phyloP scores from a whole-genome alignment of 2,329 filamentous ascomycete genomes.

The Davidsoniella neocaledoniae region DNA sequence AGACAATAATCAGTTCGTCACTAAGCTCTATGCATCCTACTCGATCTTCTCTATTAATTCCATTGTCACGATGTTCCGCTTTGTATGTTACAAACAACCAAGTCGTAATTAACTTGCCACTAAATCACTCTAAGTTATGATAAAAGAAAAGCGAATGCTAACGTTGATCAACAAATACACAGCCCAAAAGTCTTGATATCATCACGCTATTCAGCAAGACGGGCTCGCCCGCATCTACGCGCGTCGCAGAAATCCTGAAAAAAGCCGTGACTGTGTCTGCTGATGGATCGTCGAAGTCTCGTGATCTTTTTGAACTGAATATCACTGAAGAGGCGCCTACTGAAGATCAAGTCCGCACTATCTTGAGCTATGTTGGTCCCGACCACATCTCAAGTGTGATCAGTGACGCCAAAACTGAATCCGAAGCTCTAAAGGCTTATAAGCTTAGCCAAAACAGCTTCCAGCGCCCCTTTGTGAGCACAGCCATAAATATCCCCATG shows the following conservation, averaged over 20 bases:
- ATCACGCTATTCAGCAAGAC: conserved; percentile 93
- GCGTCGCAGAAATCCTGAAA: conserved; percentile 57
- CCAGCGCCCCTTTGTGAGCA: conserved; percentile 57
- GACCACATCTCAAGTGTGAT: conserved; percentile 46
- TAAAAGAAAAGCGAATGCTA: conserved; percentile 11
- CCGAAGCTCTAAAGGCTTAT: conserved; percentile 66
- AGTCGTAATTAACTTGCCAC: background rate
- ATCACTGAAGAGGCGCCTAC: conserved; percentile 71
- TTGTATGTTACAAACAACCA: conserved; percentile 22
- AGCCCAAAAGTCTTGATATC: conserved; percentile 74
- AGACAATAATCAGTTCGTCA: background rate
- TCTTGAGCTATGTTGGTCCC: conserved; percentile 63
- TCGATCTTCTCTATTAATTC: too few species aligned
- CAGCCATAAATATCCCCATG: background rate
- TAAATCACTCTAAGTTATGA: background rate
- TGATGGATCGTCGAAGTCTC: conserved; percentile 20
- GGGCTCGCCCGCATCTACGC: conserved; percentile 51
- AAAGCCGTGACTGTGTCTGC: conserved; percentile 44
- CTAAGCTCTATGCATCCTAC: too few species aligned
- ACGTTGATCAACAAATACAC: conserved; percentile 11
- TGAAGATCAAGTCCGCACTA: conserved; percentile 62
- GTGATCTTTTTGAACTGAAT: conserved; percentile 68
- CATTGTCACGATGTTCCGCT: conserved; percentile 27
- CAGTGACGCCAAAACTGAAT: conserved; percentile 52
- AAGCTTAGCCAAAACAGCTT: conserved; percentile 54